Evolutionary conservation across 1,284 basidiomycete species (phyloP).

Genomic region (Moniliella sp.): DNA sequence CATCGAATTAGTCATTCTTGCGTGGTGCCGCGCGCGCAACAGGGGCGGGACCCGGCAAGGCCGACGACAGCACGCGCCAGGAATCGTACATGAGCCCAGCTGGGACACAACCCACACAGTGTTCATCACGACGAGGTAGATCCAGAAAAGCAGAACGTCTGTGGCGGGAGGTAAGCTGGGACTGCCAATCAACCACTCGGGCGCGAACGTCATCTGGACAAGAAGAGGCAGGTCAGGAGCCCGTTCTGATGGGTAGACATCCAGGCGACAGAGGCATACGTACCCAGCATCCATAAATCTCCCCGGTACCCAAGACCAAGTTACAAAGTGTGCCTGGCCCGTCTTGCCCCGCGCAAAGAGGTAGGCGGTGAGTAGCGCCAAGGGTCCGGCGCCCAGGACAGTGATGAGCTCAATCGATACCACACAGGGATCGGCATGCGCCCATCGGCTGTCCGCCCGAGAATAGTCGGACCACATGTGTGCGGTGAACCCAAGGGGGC

Average conservation of each 20-base stretch:
- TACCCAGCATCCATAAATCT: constrained; percentile 15
- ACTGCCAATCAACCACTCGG: constrained; percentile 18
- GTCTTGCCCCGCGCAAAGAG: constrained; percentile 9
- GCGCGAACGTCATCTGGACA: constrained; percentile 20
- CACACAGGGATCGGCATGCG: constrained; percentile 11
- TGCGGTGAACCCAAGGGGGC: no score
- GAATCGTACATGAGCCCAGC: no score
- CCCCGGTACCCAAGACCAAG: constrained; percentile 13
- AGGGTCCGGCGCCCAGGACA: constrained; percentile 14
- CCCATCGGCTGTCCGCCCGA: constrained; percentile 20
- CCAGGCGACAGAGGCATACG: background rate
- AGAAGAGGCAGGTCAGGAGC: background rate
- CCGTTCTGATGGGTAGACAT: background rate
- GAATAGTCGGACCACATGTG: constrained; percentile 24
- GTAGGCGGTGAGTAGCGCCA: constrained; percentile 18
- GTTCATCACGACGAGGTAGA: no score
- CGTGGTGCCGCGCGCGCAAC: no score
- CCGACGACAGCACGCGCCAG: no score
- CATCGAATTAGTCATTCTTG: no score
- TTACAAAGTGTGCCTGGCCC: constrained; percentile 21
- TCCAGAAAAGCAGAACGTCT: constrained; percentile 1
- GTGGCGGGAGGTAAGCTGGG: background rate
- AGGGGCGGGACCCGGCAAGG: no score
- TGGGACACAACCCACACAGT: no score
- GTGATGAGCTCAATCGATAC: constrained; percentile 22